Conservation (phyloP, 2,329 filamentous ascomycete species). For the Cadophora sp. region DNA sequence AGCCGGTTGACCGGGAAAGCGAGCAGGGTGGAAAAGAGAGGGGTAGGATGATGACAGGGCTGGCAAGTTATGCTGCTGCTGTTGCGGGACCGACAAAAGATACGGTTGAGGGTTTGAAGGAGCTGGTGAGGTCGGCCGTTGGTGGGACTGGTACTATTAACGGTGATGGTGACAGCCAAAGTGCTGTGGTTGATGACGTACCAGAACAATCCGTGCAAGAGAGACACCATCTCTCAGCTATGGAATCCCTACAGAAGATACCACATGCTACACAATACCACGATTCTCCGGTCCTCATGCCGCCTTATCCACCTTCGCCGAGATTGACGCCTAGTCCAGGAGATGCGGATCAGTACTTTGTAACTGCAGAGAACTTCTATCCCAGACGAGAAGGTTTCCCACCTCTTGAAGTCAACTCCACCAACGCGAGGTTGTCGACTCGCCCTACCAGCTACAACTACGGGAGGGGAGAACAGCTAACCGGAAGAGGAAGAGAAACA, state of each 20-base stretch:
- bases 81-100: constrained; percentile 35
- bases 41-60: constrained; percentile 31
- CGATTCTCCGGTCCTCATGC: not conserved
- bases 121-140: constrained; percentile 18
- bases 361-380: constrained; percentile 30
- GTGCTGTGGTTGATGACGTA: constrained; percentile 1
- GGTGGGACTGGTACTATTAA: constrained; percentile 23
- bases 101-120: constrained; percentile 27
- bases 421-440: not conserved
- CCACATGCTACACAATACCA: not conserved
- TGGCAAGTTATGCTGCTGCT: constrained; percentile 45
- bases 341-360: not conserved
- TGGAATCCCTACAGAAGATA: constrained; percentile 34
- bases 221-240: constrained; percentile 27
- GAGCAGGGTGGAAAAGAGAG: constrained; percentile 21
- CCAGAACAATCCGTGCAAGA: constrained; percentile 20
- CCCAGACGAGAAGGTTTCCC: constrained; percentile 35
- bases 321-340: not conserved
- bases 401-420: constrained; percentile 31
- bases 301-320: constrained; percentile 18
- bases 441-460: constrained; percentile 26
- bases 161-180: not conserved
- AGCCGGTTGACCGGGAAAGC: constrained; percentile 32
- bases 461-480: too few relatives aligned
- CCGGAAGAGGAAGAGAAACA: constrained; percentile 9